Evolutionary conservation across 345 rosid genomes (phyloP).

Genomic region (Sonneratia caseolaris): DNA sequence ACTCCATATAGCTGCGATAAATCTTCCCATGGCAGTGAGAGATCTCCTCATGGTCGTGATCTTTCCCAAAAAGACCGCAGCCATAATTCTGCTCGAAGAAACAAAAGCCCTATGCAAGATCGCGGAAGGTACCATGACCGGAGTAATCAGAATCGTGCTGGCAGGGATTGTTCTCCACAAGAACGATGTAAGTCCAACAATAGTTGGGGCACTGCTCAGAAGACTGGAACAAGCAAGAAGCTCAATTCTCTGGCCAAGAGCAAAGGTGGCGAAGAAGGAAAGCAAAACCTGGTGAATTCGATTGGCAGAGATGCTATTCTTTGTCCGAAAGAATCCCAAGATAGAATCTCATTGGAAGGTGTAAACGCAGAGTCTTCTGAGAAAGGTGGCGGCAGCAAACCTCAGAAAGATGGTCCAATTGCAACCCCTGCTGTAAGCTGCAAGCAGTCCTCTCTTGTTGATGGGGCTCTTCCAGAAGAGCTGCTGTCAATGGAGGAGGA

Average conservation of each 20-base stretch:
- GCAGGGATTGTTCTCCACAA: constrained; percentile 48
- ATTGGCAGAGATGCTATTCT: constrained; percentile 30
- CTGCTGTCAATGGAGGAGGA: constrained; percentile 97
- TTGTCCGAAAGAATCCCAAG: constrained; percentile 51
- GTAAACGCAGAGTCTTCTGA: constrained; percentile 29
- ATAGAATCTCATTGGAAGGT: constrained; percentile 24
- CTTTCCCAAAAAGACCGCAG: constrained; percentile 68
- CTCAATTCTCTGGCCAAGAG: constrained; percentile 36
- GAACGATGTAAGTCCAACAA: constrained; percentile 42
- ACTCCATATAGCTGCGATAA: constrained; percentile 25
- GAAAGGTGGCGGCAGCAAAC: constrained; percentile 32
- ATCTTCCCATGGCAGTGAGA: constrained; percentile 45
- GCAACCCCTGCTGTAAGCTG: constrained; percentile 29
- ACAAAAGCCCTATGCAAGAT: constrained; percentile 63
- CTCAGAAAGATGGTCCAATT: constrained; percentile 41
- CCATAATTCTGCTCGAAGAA: constrained; percentile 61
- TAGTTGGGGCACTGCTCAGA: constrained; percentile 45
- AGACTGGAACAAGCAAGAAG: constrained; percentile 46
- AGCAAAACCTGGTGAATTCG: constrained; percentile 38
- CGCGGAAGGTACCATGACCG: constrained; percentile 36
- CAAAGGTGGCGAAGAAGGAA: constrained; percentile 44
- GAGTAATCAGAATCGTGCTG: constrained; percentile 49
- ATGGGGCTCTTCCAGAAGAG: constrained; percentile 52
- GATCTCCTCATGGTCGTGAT: constrained; percentile 56
- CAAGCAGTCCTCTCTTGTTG: constrained; percentile 36